These are phyloP conservation scores for Elaeagnus macrophylla DNA, from an alignment of 306 rosid species.

Conservation along the genomic window DNA sequence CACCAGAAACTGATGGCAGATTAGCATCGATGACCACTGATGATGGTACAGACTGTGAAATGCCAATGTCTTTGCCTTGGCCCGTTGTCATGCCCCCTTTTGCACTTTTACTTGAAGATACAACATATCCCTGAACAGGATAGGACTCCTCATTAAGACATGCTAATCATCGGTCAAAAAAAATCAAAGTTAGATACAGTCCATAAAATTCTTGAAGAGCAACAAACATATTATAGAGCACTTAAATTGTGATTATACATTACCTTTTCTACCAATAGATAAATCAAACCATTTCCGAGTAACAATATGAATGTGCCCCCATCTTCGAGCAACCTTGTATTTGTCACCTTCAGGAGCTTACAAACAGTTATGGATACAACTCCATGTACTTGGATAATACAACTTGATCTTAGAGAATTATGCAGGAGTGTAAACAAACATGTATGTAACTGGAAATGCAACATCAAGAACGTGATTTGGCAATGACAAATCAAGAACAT, in stretches of 20 bases:
- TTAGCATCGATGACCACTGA: slow-evolving; percentile 41
- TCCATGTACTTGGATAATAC: slow-evolving; percentile 5
- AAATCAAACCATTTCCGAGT: slow-evolving; percentile 86
- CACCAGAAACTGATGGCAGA: slow-evolving; percentile 29
- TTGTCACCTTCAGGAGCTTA: slow-evolving; percentile 95
- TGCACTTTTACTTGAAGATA: slow-evolving; percentile 46
- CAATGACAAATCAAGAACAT: no score
- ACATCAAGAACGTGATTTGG: no score
- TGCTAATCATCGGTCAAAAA: slow-evolving; percentile 35
- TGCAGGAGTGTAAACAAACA: no score
- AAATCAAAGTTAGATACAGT: slow-evolving; percentile 20
- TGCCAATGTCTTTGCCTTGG: slow-evolving; percentile 48
- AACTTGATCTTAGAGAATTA: no score
- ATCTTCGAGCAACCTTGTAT: slow-evolving; percentile 70
- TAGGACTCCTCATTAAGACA: slow-evolving; percentile 80
- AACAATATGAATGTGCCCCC: slow-evolving; percentile 75
- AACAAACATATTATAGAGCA: background rate
- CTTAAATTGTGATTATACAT: slow-evolving; percentile 10
- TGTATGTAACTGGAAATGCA: no score
- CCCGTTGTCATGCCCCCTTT: slow-evolving; percentile 35
- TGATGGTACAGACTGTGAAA: slow-evolving; percentile 45
- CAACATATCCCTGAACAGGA: slow-evolving; percentile 55
- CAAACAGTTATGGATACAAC: slow-evolving; percentile 59
- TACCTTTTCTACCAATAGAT: slow-evolving; percentile 74
- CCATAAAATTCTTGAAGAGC: slow-evolving; percentile 12